phyloP scores from a whole-genome alignment of 805 yeast genomes.

The Wickerhamomyces chaumierensis region DNA sequence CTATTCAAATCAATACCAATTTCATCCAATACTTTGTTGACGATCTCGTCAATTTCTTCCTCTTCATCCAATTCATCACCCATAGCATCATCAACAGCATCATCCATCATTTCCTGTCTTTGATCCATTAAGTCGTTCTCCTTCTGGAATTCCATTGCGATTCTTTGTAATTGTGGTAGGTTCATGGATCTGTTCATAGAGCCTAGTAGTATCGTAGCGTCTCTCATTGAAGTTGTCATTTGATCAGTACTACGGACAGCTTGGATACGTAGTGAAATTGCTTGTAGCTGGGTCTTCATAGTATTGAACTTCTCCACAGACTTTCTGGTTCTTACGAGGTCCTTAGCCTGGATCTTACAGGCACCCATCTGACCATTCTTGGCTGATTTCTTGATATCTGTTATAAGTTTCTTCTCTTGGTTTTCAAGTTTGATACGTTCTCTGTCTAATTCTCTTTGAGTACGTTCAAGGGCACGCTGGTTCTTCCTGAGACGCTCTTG shows the following conservation, averaged over 20 bases:
- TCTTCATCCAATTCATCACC: constrained; percentile 82
- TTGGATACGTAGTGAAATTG: constrained; percentile 83
- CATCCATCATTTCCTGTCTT: constrained; percentile 98
- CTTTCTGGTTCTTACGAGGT: constrained; percentile 75
- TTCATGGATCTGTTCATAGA: constrained; percentile 90
- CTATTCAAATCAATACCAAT: constrained; percentile 77
- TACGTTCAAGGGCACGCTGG: constrained; percentile 88
- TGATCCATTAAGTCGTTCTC: constrained; percentile 97
- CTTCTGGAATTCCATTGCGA: constrained; percentile 90
- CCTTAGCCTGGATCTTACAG: constrained; percentile 92
- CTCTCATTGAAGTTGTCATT: constrained; percentile 90
- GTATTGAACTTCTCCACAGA: constrained; percentile 76
- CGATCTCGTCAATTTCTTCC: constrained; percentile 85
- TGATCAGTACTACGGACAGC: constrained; percentile 88
- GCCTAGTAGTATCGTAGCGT: constrained; percentile 75
- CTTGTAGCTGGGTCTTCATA: constrained; percentile 94
- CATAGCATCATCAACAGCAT: constrained; percentile 94
- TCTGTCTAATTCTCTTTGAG: constrained; percentile 86
- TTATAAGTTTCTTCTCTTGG: constrained; percentile 81
- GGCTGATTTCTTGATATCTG: constrained; percentile 86
- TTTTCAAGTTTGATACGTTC: constrained; percentile 78
- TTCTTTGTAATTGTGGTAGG: constrained; percentile 75
- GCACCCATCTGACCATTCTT: constrained; percentile 82
- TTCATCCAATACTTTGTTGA: constrained; percentile 86
- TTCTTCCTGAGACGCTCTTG: constrained; percentile 91